phyloP scores from a whole-genome alignment of 1,139 yeast species.

The Suhomyces bokatorum region DNA sequence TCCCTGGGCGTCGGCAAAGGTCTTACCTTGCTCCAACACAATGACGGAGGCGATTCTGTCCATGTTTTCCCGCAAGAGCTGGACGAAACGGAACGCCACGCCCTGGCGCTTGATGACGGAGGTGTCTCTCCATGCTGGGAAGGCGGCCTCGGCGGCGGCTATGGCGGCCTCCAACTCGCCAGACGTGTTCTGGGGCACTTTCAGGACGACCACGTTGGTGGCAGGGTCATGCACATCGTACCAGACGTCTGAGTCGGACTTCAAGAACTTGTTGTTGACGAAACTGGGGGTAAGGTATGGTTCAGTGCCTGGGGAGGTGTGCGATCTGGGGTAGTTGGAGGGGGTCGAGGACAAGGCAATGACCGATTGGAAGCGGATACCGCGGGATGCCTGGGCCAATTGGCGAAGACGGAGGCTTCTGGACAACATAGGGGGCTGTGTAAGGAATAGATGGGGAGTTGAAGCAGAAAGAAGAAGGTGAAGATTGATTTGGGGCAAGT shows the following conservation, averaged over 20 bases:
- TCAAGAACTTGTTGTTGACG: conserved; percentile 57
- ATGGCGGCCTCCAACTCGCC: conserved; percentile 69
- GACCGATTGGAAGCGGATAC: conserved; percentile 23
- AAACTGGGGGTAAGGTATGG: conserved; percentile 59
- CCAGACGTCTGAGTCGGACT: conserved; percentile 61
- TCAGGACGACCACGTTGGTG: conserved; percentile 63
- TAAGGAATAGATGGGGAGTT: not conserved
- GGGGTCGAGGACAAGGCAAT: conserved; percentile 35
- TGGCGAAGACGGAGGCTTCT: conserved; percentile 11
- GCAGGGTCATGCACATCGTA: conserved; percentile 78
- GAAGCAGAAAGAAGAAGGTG: not conserved
- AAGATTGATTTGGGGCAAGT: no score
- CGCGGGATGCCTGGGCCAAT: conserved; percentile 7
- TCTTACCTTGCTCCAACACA: conserved; percentile 80
- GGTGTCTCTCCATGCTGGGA: conserved; percentile 57
- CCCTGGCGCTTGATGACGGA: conserved; percentile 73
- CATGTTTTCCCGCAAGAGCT: conserved; percentile 65
- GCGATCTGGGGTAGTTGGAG: conserved; percentile 47
- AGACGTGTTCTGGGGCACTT: conserved; percentile 72
- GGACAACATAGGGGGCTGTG: conserved; percentile 10
- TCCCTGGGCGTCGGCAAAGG: conserved; percentile 75
- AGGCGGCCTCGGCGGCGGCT: conserved; percentile 62
- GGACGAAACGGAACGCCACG: conserved; percentile 70
- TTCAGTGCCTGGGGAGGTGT: conserved; percentile 38
- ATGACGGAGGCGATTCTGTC: conserved; percentile 71